Base-by-base conservation (phyloP, 2,329 filamentous ascomycete species). In the Stromatinia cepivora region DNA sequence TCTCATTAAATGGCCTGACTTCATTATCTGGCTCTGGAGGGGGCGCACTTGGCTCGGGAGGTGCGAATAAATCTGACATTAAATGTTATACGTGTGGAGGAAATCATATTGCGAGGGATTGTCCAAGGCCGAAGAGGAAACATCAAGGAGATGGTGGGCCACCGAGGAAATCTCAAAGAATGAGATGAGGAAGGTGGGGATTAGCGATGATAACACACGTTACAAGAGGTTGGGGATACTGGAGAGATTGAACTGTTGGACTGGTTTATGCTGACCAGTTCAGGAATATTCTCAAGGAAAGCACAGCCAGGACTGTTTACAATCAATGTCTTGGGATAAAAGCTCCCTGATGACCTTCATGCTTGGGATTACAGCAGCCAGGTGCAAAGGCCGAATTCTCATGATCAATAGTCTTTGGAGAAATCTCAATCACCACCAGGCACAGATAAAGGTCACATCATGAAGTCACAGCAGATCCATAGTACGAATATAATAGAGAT, bases 61-160 rank as follows among this genome's bases (percentile, higher is more conserved):
- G 73, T 69, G 74, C 73, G 71, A 78, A 39, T 7, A 52, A 79
- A 61, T 67, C 65, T 22, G 71, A 57, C 20, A 70, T 69, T 50
- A 48, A 61, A 48, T 92, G 90, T 77, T 87, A 85, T 78, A 84
- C 80, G 25, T 92, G 90, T 77, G 85, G 87, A 22, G 82, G 87
- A 72, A 80, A 81, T 46, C 90, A 92, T 78, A 85, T 84, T 71
- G 82, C 82, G 66, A 80, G 78, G 61, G 83, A 88, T 28, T 91
- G 89, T 76, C 83, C 87, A 2, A 80, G 75, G 31, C n/a, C 56
- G 53, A 75, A 79, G 73, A 77, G 74, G 71, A 59, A 59, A 31
- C 56, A 72, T 54, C 63, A 70, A 58, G 75, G 72, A 62, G 75
- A 76, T 63, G 74, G 74, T 54, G 71, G 74, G 10, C 73, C 70